Evolutionary conservation across 257 asterid genomes (phyloP), one percentile per base, ranked within the genome.

Genomic region (Solanum clarkiae): DNA sequence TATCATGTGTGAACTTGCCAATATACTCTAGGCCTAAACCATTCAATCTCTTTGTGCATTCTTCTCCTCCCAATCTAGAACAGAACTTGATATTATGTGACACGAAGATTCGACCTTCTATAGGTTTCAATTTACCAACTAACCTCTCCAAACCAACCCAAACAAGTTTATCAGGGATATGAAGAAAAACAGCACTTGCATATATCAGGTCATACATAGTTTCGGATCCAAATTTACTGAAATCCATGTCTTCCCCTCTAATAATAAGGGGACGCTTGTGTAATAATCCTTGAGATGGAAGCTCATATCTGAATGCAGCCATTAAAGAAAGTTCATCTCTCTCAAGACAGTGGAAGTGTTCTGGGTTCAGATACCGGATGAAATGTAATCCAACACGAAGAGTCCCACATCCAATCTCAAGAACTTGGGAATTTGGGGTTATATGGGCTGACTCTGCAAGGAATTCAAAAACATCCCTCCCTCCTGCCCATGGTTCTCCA

Each of bases 401-500:
- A 18, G 99, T 95, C 45, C 99, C 99, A 88, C 99, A 96, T 44
- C 98, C 98, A 45, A 95, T 96, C 89, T 96, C 99, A 81, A 96
- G 97, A 80, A 96, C 98, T 84, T 86, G 90, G 8, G 98, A 92
- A 82, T 88, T 82, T 5, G 97, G 93, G 4, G 85, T 87, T 74
- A 96, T 86, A 54, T 85, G 88, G 83, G 91, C 87, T 2, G 94
- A 88, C 84, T 90, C 94, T 3, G 98, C 99, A 45, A 96, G 93
- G 88, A 93, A 96, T 63, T 95, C 98, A 65, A 94, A 96, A 14
- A 92, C 98, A 80, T 96, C 99, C 65, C 98, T 91, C 68, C 99
- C 99, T 57, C 99, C 99, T 2, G 99, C 98, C 98, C 99, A 96
- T 24, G 99, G 99, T 90, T 96, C 99, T 57, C 99, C 99, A 42